Evolutionary conservation across 2,329 filamentous ascomycete species (phyloP).

Genomic region (Tolypocladium paradoxum): DNA sequence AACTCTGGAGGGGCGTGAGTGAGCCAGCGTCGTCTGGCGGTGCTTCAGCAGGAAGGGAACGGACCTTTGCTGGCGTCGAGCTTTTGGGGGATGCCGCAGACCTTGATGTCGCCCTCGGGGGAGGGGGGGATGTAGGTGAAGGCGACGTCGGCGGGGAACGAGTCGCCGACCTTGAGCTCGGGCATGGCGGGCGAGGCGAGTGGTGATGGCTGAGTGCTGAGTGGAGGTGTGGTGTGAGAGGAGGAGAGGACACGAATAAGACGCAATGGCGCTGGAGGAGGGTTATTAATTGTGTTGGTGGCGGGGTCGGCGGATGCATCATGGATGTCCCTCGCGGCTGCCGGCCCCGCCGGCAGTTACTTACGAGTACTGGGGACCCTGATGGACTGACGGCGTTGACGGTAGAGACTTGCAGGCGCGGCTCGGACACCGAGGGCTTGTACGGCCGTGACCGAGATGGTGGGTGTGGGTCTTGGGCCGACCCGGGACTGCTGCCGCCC

Average conservation of each 20-base stretch:
- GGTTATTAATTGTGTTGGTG: no score
- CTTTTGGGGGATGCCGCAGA: slow-evolving; percentile 67
- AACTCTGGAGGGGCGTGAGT: slow-evolving; percentile 28
- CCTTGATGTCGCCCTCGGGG: slow-evolving; percentile 56
- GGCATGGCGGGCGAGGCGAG: no score
- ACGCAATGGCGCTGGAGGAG: no score
- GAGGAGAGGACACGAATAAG: no score
- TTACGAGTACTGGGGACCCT: no score
- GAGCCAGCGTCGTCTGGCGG: not conserved
- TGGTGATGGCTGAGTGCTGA: no score
- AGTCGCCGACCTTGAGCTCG: slow-evolving; percentile 68
- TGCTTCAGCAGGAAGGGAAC: slow-evolving; percentile 9
- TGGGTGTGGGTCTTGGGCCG: not conserved
- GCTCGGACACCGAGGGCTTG: not conserved
- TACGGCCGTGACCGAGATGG: not conserved
- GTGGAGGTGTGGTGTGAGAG: no score
- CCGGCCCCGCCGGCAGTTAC: no score
- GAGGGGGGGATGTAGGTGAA: slow-evolving; percentile 80
- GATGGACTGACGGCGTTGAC: not conserved
- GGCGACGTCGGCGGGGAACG: slow-evolving; percentile 68
- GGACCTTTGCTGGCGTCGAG: slow-evolving; percentile 70
- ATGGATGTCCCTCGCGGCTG: no score
- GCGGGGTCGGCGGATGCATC: no score
- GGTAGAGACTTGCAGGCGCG: not conserved
- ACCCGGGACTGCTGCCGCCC: not conserved